phyloP scores from a whole-genome alignment of 495 filamentous ascomycete species.

The Chaetomium fimeti region DNA sequence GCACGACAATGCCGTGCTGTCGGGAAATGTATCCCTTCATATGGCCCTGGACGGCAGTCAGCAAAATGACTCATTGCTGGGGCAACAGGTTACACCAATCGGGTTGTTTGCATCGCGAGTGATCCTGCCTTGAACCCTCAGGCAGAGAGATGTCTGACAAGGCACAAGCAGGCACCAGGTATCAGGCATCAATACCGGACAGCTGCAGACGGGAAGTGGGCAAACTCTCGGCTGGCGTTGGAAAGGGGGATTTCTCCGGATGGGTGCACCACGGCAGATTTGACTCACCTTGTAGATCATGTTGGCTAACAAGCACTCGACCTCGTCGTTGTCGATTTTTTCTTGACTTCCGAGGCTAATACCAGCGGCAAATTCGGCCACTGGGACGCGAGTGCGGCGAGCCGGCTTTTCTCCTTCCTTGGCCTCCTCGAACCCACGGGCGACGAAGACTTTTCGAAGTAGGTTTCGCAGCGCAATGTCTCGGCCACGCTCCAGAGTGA shows the following conservation, averaged over 20 bases:
- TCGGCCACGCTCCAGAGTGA: slow-evolving; percentile 86
- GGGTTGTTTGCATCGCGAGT: background rate
- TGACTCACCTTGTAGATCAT: slow-evolving; percentile 89
- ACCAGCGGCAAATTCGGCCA: slow-evolving; percentile 70
- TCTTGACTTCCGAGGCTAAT: slow-evolving; percentile 58
- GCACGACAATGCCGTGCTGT: slow-evolving; percentile 80
- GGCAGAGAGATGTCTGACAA: slow-evolving; percentile 12
- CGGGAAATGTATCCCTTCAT: slow-evolving; percentile 98
- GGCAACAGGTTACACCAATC: slow-evolving; percentile 21
- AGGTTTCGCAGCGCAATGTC: slow-evolving; percentile 90
- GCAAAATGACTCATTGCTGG: slow-evolving; percentile 31
- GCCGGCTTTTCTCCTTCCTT: slow-evolving; percentile 60
- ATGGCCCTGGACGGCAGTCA: slow-evolving; percentile 58
- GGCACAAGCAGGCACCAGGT: background rate
- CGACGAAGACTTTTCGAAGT: slow-evolving; percentile 83
- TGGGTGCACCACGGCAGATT: background rate
- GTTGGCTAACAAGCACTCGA: slow-evolving; percentile 91
- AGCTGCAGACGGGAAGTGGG: background rate
- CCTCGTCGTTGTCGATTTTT: slow-evolving; percentile 80
- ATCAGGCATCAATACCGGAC: slow-evolving; percentile 9
- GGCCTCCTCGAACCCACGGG: slow-evolving; percentile 70
- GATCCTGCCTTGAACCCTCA: slow-evolving; percentile 24
- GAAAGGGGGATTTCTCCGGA: background rate
- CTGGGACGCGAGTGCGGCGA: slow-evolving; percentile 72
- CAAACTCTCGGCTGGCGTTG: background rate